Conservation (phyloP, 495 filamentous ascomycete species). For the Penicillium tannophilum region DNA sequence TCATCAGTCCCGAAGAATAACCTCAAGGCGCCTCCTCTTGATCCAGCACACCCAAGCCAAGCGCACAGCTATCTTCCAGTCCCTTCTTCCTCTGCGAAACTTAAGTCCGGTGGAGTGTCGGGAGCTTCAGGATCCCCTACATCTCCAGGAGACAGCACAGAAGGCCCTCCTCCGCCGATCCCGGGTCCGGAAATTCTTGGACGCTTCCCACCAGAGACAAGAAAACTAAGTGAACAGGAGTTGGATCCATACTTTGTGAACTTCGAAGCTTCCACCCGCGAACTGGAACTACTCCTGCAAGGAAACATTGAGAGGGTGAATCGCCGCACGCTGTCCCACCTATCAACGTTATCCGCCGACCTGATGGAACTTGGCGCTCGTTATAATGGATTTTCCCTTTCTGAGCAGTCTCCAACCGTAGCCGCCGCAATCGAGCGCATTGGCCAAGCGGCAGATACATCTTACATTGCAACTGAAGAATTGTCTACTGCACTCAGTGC, state of each 20-base stretch:
- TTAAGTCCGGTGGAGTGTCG: conserved; percentile 55
- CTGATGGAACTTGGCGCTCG: conserved; percentile 88
- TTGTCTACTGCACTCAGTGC: conserved; percentile 79
- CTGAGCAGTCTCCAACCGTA: conserved; percentile 82
- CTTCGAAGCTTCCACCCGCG: conserved; percentile 84
- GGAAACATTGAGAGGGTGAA: conserved; percentile 97
- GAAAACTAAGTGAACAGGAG: conserved; percentile 79
- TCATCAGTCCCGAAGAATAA: conserved; percentile 90
- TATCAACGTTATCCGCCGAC: conserved; percentile 80
- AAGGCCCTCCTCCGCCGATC: conserved; percentile 49
- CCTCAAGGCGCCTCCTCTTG: conserved; percentile 88
- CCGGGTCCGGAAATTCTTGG: conserved; percentile 68
- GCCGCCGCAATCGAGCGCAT: conserved; percentile 93
- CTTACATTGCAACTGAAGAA: conserved; percentile 94
- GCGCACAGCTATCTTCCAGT: conserved; percentile 87
- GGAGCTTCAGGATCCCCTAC: conserved; percentile 50
- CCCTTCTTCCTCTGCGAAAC: conserved; percentile 80
- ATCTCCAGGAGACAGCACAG: conserved; percentile 51
- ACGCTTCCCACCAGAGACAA: conserved; percentile 80
- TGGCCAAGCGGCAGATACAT: conserved; percentile 92
- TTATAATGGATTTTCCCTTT: conserved; percentile 96
- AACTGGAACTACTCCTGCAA: conserved; percentile 81
- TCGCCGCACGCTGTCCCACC: conserved; percentile 79
- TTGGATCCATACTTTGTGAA: conserved; percentile 93
- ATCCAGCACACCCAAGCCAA: conserved; percentile 86